These are phyloP conservation scores for Carpinus viminea DNA, from an alignment of 306 rosid species.

Conservation along the genomic window DNA sequence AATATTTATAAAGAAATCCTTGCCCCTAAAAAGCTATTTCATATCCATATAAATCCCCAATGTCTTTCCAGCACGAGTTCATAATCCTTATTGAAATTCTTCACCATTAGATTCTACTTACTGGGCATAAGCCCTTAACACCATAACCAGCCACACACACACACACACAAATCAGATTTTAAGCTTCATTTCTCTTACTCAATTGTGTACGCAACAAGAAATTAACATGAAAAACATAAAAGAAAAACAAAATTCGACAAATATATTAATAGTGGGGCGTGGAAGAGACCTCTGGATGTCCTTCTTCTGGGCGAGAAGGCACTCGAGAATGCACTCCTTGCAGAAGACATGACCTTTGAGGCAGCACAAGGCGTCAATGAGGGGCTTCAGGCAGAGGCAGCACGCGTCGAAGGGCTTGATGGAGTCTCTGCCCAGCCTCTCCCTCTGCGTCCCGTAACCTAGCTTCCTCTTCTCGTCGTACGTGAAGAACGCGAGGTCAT, in stretches of 20 bases:
- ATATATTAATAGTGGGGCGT: no score
- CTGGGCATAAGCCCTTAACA: neutral
- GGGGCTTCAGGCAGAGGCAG: slow-evolving; percentile 86
- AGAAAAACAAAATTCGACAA: neutral
- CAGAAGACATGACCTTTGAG: slow-evolving; percentile 91
- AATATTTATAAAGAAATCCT: neutral
- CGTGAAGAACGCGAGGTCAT: slow-evolving; percentile 98
- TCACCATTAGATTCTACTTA: neutral
- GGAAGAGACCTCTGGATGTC: slow-evolving; percentile 75
- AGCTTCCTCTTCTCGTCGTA: slow-evolving; percentile 94
- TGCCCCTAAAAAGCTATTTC: neutral
- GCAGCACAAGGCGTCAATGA: slow-evolving; percentile 84
- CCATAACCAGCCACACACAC: neutral
- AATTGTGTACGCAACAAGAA: neutral
- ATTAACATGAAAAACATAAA: neutral
- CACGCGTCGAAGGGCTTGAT: slow-evolving; percentile 97
- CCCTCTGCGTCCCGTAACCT: slow-evolving; percentile 94
- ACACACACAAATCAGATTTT: neutral
- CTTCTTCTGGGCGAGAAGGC: slow-evolving; percentile 89
- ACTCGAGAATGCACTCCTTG: slow-evolving; percentile 86
- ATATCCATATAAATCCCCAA: neutral
- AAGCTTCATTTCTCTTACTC: neutral
- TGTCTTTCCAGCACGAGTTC: no score
- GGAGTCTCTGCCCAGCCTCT: slow-evolving; percentile 87
- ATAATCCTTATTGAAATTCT: neutral